phyloP scores from a whole-genome alignment of 176 grass and related monocot species.

The Poa pratensis region DNA sequence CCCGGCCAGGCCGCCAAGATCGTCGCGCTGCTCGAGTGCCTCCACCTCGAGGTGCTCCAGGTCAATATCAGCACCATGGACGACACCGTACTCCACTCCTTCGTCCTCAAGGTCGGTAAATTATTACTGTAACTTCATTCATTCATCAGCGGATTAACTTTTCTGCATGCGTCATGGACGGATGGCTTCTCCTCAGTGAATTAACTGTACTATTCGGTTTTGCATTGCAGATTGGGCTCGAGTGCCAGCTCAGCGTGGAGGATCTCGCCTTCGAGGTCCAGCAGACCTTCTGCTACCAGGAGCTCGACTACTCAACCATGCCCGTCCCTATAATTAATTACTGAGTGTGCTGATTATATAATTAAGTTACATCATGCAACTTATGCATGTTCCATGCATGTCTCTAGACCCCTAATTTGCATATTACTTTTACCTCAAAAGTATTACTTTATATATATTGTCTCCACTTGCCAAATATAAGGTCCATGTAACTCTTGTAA shows the following conservation, averaged over 20 bases:
- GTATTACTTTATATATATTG: not conserved
- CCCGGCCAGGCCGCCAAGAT: slow-evolving; percentile 71
- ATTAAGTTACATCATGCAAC: slow-evolving; percentile 14
- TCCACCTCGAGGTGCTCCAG: slow-evolving; percentile 85
- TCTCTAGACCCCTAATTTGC: not conserved
- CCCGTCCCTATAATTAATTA: not conserved
- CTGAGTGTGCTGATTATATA: not conserved
- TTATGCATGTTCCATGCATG: not conserved
- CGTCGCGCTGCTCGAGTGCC: slow-evolving; percentile 62
- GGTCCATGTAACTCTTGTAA: slow-evolving; percentile 17
- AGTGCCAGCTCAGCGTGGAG: slow-evolving; percentile 94
- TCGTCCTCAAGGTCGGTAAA: slow-evolving; percentile 74
- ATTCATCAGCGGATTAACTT: not conserved
- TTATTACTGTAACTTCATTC: not conserved
- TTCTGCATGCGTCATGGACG: not conserved
- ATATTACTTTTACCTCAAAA: slow-evolving; percentile 25
- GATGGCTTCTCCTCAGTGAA: not conserved
- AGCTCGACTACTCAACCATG: slow-evolving; percentile 25
- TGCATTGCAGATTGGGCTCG: slow-evolving; percentile 73
- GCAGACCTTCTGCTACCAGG: slow-evolving; percentile 63
- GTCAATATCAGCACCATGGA: slow-evolving; percentile 98
- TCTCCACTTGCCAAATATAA: not conserved
- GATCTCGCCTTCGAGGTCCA: slow-evolving; percentile 85
- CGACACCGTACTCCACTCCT: slow-evolving; percentile 90
- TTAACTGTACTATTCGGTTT: not conserved